Conservation (phyloP, 163 green algal genomes). For the Picocystis sp. region DNA sequence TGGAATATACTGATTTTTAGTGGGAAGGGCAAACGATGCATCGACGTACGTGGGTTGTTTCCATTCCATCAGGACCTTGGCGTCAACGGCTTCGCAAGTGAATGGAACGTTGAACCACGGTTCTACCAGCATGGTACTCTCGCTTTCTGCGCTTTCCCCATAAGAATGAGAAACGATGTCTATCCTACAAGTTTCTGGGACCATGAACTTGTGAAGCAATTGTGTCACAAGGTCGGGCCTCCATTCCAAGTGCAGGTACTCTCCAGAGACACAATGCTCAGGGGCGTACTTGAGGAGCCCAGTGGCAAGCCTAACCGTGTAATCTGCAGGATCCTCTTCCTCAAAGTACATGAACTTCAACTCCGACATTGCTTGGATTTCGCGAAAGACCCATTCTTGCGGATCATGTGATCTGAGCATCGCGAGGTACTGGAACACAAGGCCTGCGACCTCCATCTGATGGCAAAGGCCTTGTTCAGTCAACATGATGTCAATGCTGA, state of each 20-base stretch:
- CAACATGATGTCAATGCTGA: constrained; percentile 47
- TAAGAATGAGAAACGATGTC: constrained; percentile 47
- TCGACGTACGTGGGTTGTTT: no score
- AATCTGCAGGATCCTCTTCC: constrained; percentile 58
- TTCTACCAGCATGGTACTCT: constrained; percentile 25
- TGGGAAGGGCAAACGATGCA: no score
- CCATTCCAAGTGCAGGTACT: constrained; percentile 46
- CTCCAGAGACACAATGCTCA: constrained; percentile 36
- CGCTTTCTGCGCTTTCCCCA: background rate
- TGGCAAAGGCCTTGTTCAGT: constrained; percentile 52
- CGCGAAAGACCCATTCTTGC: constrained; percentile 57
- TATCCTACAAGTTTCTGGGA: constrained; percentile 24
- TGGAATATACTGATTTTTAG: no score
- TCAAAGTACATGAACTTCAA: constrained; percentile 45
- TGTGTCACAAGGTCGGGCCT: constrained; percentile 28
- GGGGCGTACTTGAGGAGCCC: constrained; percentile 33
- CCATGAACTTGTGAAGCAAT: constrained; percentile 17
- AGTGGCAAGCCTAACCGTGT: constrained; percentile 30
- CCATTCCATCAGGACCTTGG: no score
- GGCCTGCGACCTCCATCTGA: constrained; percentile 19
- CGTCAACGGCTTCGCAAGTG: background rate
- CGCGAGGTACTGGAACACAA: constrained; percentile 56
- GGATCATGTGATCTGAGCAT: constrained; percentile 45
- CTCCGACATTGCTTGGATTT: constrained; percentile 42
- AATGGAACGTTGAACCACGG: constrained; percentile 66